Percentiles rank a stretch among this genome's conserved stretches.
These are phyloP conservation scores for Maudiozyma pseudohumilis DNA, from an alignment of 805 yeast genomes.

Conservation along the genomic window DNA sequence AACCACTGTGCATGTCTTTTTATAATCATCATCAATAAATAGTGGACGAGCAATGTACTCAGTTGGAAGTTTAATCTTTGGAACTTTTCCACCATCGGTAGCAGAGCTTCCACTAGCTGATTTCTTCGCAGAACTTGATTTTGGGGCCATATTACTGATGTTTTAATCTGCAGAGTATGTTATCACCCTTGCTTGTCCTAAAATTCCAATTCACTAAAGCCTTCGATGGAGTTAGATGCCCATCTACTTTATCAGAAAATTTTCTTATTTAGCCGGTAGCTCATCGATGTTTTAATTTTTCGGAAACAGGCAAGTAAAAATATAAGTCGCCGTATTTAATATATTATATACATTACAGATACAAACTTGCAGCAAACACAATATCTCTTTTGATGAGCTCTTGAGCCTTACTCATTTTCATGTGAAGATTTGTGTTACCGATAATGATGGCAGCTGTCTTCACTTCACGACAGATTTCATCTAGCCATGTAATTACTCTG, in stretches of 20 bases:
- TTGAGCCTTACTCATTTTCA: conserved; percentile 86
- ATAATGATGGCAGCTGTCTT: conserved; percentile 88
- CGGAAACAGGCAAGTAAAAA: background rate
- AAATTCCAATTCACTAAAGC: background rate
- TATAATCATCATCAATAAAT: conserved; percentile 13
- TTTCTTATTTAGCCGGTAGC: conserved; percentile 1
- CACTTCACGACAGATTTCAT: conserved; percentile 91
- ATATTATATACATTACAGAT: conserved; percentile 37
- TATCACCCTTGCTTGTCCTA: background rate
- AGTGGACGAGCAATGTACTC: conserved; percentile 34
- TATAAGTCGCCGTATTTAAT: background rate
- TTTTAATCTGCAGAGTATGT: no score
- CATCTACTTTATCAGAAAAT: background rate
- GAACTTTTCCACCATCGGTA: conserved; percentile 12
- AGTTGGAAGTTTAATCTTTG: conserved; percentile 31
- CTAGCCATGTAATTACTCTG: conserved; percentile 85
- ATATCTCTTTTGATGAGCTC: conserved; percentile 93
- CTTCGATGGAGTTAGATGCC: background rate
- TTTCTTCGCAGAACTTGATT: conserved; percentile 22
- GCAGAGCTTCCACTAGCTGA: conserved; percentile 13
- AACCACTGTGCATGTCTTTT: conserved; percentile 31
- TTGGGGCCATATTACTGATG: conserved; percentile 25
- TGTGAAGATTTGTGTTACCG: conserved; percentile 84
- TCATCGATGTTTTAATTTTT: background rate
- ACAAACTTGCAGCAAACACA: conserved; percentile 92